phyloP scores from a whole-genome alignment of 2,329 filamentous ascomycete species.

The Neoascochyta sp. region DNA sequence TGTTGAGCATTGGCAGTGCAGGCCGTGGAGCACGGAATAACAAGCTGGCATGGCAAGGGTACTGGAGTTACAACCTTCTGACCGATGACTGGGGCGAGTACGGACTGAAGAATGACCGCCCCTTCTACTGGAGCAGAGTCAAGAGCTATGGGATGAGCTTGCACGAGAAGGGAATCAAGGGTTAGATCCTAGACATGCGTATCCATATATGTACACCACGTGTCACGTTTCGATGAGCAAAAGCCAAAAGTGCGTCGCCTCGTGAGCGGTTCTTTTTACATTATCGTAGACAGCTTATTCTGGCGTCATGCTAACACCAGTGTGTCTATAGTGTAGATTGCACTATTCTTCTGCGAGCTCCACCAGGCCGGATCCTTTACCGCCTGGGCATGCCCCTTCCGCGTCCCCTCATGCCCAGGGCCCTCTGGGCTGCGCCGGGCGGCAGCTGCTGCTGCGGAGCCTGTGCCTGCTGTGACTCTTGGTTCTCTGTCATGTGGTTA shows the following conservation, averaged over 20 bases:
- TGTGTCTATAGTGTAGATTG: constrained; percentile 24
- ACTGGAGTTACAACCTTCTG: constrained; percentile 84
- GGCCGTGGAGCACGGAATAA: constrained; percentile 67
- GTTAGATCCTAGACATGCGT: too few relatives aligned
- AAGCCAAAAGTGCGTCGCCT: neutral
- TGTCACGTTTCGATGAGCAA: too few relatives aligned
- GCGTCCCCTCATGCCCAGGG: constrained; percentile 71
- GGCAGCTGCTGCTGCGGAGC: constrained; percentile 66
- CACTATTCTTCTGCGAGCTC: constrained; percentile 5
- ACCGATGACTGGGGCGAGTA: constrained; percentile 92
- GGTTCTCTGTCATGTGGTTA: constrained; percentile 60
- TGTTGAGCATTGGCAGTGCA: constrained; percentile 65
- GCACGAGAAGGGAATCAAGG: too few relatives aligned
- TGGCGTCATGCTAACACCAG: constrained; percentile 6
- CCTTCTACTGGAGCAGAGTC: constrained; percentile 61
- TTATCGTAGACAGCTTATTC: constrained; percentile 34
- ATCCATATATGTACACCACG: too few relatives aligned
- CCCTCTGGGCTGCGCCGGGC: constrained; percentile 74
- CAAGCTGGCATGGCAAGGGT: constrained; percentile 82
- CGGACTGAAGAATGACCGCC: constrained; percentile 57
- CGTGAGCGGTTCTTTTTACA: constrained; percentile 16
- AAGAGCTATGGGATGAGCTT: constrained; percentile 53
- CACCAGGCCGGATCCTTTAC: constrained; percentile 41
- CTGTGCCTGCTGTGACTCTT: constrained; percentile 83
- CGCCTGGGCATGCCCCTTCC: constrained; percentile 73